Base-by-base conservation (phyloP, 129 eudicot species). In the Smallanthus sonchifolius region DNA sequence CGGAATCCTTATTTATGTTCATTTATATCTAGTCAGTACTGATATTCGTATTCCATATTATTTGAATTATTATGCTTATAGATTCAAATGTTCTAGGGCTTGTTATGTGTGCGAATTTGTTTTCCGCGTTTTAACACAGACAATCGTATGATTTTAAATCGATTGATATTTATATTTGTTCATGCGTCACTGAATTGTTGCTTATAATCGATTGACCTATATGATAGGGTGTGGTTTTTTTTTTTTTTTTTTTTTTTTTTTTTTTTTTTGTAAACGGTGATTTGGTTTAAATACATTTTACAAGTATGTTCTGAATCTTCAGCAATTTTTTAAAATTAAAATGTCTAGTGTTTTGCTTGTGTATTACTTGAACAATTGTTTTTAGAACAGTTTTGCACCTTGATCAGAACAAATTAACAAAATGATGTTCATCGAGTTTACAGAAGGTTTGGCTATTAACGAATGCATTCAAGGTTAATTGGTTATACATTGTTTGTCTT, bases 81-180 rank as follows among this genome's bases (percentile, higher is more conserved):
- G 34, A 36, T 71, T 40, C 57, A 11, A 49, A n/a, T 32, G 16
- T 61, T 69, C 48, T 43, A 45, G 70, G 78, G 78, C 11, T 73
- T 61, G 24, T 74, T 61, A 45, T 45, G 70, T 74, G 36, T 44
- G 56, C 15, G 16, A 74, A 74, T 44, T 10, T 62, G 61, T 61
- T n/a, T 13, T 34, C 8, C 60, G 24, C n/a, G 70, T 61, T 59
- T 17, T 42, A 60, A 42, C 57, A 35, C 42, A 60, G 56, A 16
- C 10, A 0, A 3, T 73, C 16, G 60, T 43, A 7, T 59, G 9
- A 37, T 1, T 47, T 9, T 10, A 34, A 5, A 47, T 35, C 44
- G 45, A 2, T 7, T 62, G 15, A 10, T 49, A 49, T 61, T 42
- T 51, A 45, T 8, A 14, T 62, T 0, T 61, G 61, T 43, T 30